phyloP scores from a whole-genome alignment of 148 eudicot genomes.

The Rhododendron simsii region DNA sequence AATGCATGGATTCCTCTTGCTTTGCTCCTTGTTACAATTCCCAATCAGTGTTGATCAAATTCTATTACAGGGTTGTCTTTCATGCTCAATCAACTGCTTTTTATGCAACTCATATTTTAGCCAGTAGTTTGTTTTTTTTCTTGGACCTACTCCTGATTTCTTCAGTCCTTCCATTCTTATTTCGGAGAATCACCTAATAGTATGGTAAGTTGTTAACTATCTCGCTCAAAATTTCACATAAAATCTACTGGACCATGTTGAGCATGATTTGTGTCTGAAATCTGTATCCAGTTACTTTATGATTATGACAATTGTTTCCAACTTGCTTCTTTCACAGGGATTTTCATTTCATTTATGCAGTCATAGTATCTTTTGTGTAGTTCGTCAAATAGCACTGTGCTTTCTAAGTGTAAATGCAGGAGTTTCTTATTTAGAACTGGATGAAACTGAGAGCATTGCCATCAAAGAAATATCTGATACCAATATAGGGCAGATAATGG shows the following conservation, averaged over 20 bases:
- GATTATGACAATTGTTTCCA: background rate
- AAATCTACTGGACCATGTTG: background rate
- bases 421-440: conserved; percentile 13
- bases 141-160: background rate
- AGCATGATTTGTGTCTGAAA: background rate
- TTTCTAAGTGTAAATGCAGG: conserved; percentile 7
- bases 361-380: background rate
- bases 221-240: background rate
- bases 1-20: background rate
- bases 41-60: background rate
- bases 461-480: conserved; percentile 12
- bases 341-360: background rate
- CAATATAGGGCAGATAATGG: conserved; percentile 14
- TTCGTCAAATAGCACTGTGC: background rate
- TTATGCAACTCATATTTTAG: background rate
- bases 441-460: conserved; percentile 13
- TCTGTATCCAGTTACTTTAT: background rate
- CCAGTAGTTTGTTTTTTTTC: background rate
- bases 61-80: background rate
- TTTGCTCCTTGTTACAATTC: background rate
- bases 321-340: background rate
- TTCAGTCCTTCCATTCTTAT: background rate
- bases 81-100: background rate
- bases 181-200: background rate
- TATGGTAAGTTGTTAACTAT: background rate